Evolutionary conservation across 371 early-diverging fungal species (phyloP), one percentile per base, ranked within the genome.

Genomic region (Hamiltosporidium magnivora): DNA sequence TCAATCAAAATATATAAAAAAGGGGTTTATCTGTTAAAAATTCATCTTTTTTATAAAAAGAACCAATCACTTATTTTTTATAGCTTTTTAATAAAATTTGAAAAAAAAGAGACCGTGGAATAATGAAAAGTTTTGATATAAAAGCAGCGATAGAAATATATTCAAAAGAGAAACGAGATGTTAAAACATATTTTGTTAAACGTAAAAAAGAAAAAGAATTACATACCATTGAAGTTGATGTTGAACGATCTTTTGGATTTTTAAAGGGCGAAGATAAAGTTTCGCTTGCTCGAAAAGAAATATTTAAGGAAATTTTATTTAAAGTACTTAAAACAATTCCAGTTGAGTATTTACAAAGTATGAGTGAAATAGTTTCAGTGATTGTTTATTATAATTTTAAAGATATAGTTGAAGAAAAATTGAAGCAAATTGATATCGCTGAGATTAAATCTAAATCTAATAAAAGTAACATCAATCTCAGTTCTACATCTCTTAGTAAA

Each of bases 341-440:
- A n/a, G 39, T 69, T 25, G 39, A 41, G 4, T 78, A 78, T 63
- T n/a, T 67, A 2, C 79, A 78, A 53, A 71, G 79, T 39, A 78
- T 78, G 75, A 66, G 60, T 56, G 79, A 78, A 60, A 64, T 78
- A 25, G 69, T 63, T 43, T 60, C 73, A 6, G 71, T 75, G 0
- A 54, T 78, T 55, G 67, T 75, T 38, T 54, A 61, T 62, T 65
- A 54, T 61, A 75, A 69, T 64, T 73, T 69, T 44, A 4, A 49
- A 41, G 64, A 73, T 40, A 44, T 62, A 1, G 46, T 14, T 39
- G 62, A 62, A 44, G 14, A 41, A 37, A 49, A 44, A 36, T 44
- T 4, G 3, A 62, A 62, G 53, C 2, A 43, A 14, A 37, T 2
- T 40, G 25, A 42, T n/a, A 55, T 54, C 2, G 4, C 62, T 37